Percentiles rank a stretch among this genome's conserved stretches.
Conservation (phyloP, 805 yeast species). For the Schwanniomyces yamadae region DNA sequence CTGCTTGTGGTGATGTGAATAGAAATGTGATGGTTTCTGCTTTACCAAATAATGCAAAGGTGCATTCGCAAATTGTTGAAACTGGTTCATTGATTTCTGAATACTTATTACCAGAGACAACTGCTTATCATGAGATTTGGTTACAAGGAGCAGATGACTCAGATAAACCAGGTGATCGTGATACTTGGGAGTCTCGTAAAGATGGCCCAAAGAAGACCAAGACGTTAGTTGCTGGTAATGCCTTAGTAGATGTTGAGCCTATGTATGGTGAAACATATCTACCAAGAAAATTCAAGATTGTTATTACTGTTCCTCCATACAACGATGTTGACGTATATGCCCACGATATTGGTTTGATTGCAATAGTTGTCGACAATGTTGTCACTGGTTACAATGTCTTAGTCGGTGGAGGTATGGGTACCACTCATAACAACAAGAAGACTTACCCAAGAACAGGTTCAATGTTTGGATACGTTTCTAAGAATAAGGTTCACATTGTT, state of each 20-base stretch:
- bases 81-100: constrained; percentile 70
- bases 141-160: constrained; percentile 77
- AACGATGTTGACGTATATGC: constrained; percentile 97
- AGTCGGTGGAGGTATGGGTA: constrained; percentile 99
- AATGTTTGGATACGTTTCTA: constrained; percentile 69
- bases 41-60: constrained; percentile 78
- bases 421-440: constrained; percentile 94
- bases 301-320: constrained; percentile 92
- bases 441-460: constrained; percentile 96
- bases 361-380: constrained; percentile 70
- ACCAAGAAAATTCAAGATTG: constrained; percentile 95
- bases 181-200: constrained; percentile 61
- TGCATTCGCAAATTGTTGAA: constrained; percentile 72
- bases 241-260: constrained; percentile 82
- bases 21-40: constrained; percentile 94
- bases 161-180: constrained; percentile 66
- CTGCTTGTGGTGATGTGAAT: constrained; percentile 98
- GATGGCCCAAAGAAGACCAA: constrained; percentile 81
- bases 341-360: constrained; percentile 89
- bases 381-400: constrained; percentile 81
- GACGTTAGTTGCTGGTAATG: constrained; percentile 82
- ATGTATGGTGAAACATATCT: constrained; percentile 81
- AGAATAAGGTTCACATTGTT: constrained; percentile 68
- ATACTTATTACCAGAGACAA: constrained; percentile 82
- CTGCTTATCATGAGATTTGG: constrained; percentile 98